Conservation (phyloP, 2,329 filamentous ascomycete genomes). For the Fusarium stilboides region DNA sequence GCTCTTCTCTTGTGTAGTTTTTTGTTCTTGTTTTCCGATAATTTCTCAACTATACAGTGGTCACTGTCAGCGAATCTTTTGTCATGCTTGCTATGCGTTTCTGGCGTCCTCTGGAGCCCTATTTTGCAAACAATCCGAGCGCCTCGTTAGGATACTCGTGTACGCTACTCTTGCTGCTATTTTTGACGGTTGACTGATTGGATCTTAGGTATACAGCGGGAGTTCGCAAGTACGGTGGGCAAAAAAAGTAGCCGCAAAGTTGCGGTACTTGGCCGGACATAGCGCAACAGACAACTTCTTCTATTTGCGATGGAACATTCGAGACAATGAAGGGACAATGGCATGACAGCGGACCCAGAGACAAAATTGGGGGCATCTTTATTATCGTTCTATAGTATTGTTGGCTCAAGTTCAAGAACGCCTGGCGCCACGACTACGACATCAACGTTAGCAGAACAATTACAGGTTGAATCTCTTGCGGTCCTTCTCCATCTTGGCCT, state of each 20-base stretch:
- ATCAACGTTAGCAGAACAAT: conserved; percentile 19
- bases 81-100: not conserved
- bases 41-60: no score
- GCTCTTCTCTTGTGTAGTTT: no score
- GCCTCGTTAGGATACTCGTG: not conserved
- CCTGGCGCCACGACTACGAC: conserved; percentile 23
- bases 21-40: no score
- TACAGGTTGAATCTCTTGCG: conserved; percentile 94
- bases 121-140: no score
- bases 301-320: not conserved
- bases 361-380: not conserved
- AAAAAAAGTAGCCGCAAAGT: not conserved
- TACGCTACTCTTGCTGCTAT: not conserved
- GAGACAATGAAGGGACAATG: not conserved
- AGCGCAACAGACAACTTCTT: not conserved
- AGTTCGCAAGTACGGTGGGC: conserved; percentile 62
- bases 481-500: conserved; percentile 93
- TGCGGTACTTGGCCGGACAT: not conserved
- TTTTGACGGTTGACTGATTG: conserved; percentile 8
- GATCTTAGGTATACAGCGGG: conserved; percentile 61
- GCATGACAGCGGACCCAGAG: not conserved
- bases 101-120: not conserved
- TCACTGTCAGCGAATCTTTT: no score
- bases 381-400: conserved; percentile 19
- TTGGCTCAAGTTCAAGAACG: conserved; percentile 32